phyloP scores from a whole-genome alignment of 1,284 basidiomycete species.

The Ganoderma sinense region DNA sequence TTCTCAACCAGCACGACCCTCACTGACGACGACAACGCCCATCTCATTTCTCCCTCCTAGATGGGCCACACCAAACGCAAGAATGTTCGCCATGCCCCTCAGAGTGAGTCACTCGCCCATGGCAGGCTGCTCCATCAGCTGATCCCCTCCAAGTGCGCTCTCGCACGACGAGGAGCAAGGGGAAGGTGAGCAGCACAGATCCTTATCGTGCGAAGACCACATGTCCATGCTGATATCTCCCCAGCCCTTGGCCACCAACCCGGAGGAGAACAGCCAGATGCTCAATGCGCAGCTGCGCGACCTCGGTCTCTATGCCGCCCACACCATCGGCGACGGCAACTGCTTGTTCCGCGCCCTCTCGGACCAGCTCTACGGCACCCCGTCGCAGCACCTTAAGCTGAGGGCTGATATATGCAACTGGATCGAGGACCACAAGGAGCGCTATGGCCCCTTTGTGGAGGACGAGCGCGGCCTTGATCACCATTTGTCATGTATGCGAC shows the following conservation, averaged over 20 bases:
- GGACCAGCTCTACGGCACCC: conserved; percentile 84
- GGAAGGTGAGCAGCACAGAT: conserved; percentile 51
- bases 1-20: conserved; percentile 29
- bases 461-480: conserved; percentile 79
- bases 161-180: conserved; percentile 68
- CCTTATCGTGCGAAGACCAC: conserved; percentile 25
- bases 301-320: conserved; percentile 80
- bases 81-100: conserved; percentile 39
- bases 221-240: conserved; percentile 42
- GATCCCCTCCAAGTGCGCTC: conserved; percentile 58
- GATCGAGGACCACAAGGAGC: conserved; percentile 72
- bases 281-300: conserved; percentile 75
- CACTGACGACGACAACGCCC: conserved; percentile 20
- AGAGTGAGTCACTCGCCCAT: conserved; percentile 38
- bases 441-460: conserved; percentile 90
- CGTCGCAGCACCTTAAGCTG: conserved; percentile 73
- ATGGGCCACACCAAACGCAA: conserved; percentile 45
- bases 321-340: conserved; percentile 86
- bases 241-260: conserved; percentile 53
- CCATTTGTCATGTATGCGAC: conserved; percentile 79
- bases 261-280: conserved; percentile 66
- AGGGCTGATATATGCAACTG: conserved; percentile 84
- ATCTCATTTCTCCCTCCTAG: conserved; percentile 10
- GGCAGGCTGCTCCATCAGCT: conserved; percentile 23
- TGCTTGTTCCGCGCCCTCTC: conserved; percentile 86